Base-by-base conservation (phyloP, 2,329 filamentous ascomycete genomes). In the Fusarium sp. region DNA sequence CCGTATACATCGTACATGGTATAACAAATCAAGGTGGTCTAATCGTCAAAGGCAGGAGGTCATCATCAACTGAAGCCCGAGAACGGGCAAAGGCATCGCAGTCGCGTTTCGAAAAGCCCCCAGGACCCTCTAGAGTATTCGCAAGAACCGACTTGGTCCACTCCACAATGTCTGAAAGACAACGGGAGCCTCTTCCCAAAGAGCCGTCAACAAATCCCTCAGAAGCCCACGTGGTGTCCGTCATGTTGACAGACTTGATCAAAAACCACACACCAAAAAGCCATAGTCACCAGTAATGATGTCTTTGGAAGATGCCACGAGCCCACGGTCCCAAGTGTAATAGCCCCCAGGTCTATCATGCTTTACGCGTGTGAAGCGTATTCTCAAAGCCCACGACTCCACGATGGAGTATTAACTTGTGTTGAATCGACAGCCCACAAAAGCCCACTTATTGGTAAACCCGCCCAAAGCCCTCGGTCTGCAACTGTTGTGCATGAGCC, bases 361-460 rank as follows among this genome's bases (percentile, higher is more conserved):
- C 80, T 80, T 80, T 79, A 65, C 64, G 55, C 69, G 73, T 73
- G 79, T 74, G 79, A 82, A 80, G 79, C 80, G 78, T 79, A 78
- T 83, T 83, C 82, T 83, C 84, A 85, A 85, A 86, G 83, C 84
- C 84, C 84, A 86, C 82, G 77, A 76, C 66, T 72, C 70, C 77
- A 67, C 72, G 76, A 79, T 77, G 78, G 73, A 70, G 69, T 67
- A 61, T 65, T 73, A 75, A 78, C 76, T 76, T 76, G 62, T 81
- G 80, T 82, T 80, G 82, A 85, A 84, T 84, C 82, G 83, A 87
- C 83, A 85, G 85, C 85, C 85, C 84, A 86, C 85, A 79, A 83
- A 71, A 87, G 74, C 72, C 76, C 78, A 76, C 82, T 80, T 78
- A 67, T 71, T 73, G 70, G 65, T 80, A 80, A 80, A 76, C 80